Evolutionary conservation across 1,284 basidiomycete species (phyloP).

Genomic region (Trichosporon ovoides): DNA sequence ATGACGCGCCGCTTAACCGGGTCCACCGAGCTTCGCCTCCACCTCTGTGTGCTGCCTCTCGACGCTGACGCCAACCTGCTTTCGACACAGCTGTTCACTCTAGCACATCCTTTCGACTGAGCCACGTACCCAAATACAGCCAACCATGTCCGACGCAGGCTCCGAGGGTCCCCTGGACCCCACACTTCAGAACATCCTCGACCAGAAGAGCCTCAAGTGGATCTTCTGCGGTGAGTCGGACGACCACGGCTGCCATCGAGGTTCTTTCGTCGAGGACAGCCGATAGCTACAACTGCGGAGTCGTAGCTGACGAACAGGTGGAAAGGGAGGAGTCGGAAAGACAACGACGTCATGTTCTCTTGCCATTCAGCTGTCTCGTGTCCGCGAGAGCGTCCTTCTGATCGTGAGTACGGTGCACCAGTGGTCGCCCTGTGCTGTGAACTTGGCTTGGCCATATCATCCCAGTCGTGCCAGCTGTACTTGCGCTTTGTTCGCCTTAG

Average conservation of each 20-base stretch:
- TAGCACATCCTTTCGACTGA: background rate
- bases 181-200: constrained; percentile 81
- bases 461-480: background rate
- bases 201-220: constrained; percentile 86
- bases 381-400: constrained; percentile 82
- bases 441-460: too few species aligned
- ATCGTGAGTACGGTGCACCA: constrained; percentile 62
- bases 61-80: background rate
- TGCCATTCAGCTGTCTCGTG: constrained; percentile 84
- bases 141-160: constrained; percentile 23
- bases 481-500: background rate
- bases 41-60: background rate
- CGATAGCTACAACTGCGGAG: background rate
- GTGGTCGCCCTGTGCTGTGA: too few species aligned
- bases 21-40: background rate
- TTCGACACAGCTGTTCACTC: background rate
- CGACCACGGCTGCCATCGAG: background rate
- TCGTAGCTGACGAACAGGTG: constrained; percentile 56
- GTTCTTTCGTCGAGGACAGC: background rate
- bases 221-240: constrained; percentile 78
- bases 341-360: constrained; percentile 93
- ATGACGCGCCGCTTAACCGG: background rate
- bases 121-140: background rate
- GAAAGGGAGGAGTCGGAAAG: constrained; percentile 89
- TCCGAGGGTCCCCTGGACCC: constrained; percentile 56